These are phyloP conservation scores for Daldinia bambusicola DNA, from an alignment of 495 filamentous ascomycete species.

Conservation along the genomic window DNA sequence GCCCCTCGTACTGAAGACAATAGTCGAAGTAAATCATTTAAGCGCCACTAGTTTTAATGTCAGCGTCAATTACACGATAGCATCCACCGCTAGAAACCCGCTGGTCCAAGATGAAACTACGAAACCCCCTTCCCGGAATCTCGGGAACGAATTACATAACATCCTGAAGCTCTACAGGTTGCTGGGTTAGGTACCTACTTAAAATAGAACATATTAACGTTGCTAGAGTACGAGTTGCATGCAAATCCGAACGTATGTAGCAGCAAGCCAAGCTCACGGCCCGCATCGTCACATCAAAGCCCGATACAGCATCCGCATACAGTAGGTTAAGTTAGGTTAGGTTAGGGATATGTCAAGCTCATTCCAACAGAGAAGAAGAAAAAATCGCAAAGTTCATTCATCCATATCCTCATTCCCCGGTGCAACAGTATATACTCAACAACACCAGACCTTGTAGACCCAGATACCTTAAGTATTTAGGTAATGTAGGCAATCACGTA, in stretches of 20 bases:
- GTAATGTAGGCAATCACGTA: neutral
- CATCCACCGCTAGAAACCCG: neutral
- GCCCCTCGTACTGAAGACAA: neutral
- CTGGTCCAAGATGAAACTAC: neutral
- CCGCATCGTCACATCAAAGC: too few relatives aligned
- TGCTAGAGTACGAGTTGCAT: too few relatives aligned
- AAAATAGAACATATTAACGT: too few relatives aligned
- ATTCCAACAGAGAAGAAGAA: neutral
- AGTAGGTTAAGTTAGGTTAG: too few relatives aligned
- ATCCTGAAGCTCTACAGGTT: too few relatives aligned
- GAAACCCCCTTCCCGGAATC: neutral
- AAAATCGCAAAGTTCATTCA: neutral
- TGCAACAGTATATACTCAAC: neutral
- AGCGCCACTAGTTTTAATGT: neutral
- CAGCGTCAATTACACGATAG: neutral
- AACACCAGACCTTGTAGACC: neutral
- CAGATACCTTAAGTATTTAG: neutral
- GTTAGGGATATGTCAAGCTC: neutral
- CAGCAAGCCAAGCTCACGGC: too few relatives aligned
- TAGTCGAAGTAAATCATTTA: neutral
- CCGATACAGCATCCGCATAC: too few relatives aligned
- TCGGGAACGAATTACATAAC: neutral
- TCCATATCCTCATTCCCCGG: neutral
- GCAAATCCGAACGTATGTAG: too few relatives aligned
- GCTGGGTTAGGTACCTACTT: neutral